Percentiles rank a stretch among this genome's conserved stretches.
phyloP scores from a whole-genome alignment of 169 alveolate species.

The Plasmodium inui region DNA sequence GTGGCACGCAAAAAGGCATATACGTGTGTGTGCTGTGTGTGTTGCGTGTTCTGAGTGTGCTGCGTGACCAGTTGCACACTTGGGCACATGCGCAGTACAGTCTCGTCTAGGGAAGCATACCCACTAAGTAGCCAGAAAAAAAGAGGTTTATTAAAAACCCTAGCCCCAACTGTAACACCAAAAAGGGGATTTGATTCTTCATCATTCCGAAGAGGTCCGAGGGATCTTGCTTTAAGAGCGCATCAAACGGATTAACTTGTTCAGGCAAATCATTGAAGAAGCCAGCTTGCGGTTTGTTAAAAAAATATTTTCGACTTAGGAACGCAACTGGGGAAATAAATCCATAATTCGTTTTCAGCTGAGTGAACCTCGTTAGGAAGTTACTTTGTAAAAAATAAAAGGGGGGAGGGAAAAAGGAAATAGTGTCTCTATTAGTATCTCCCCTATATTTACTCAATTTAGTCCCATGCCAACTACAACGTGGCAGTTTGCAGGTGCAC shows the following conservation, averaged over 20 bases:
- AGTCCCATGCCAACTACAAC: neutral
- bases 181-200: constrained; percentile 85
- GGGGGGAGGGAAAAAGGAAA: neutral
- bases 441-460: neutral
- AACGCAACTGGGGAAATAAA: constrained; percentile 45
- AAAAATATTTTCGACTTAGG: constrained; percentile 41
- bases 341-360: constrained; percentile 23
- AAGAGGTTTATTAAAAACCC: constrained; percentile 83
- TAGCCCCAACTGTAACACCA: constrained; percentile 86
- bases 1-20: neutral
- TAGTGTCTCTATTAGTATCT: neutral
- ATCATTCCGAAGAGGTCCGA: constrained; percentile 81
- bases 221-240: constrained; percentile 77
- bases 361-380: constrained; percentile 17
- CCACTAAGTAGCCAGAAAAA: constrained; percentile 87
- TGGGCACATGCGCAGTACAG: neutral
- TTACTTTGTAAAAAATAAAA: constrained; percentile 25
- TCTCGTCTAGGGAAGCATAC: constrained; percentile 25
- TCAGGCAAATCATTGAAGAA: constrained; percentile 46
- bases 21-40: neutral
- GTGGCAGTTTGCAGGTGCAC: constrained; percentile 9
- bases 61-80: neutral
- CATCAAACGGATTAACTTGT: constrained; percentile 44
- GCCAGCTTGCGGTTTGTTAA: constrained; percentile 57
- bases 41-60: too few relatives aligned